Conservation (phyloP, 148 eudicot genomes). For the Silene latifolia region DNA sequence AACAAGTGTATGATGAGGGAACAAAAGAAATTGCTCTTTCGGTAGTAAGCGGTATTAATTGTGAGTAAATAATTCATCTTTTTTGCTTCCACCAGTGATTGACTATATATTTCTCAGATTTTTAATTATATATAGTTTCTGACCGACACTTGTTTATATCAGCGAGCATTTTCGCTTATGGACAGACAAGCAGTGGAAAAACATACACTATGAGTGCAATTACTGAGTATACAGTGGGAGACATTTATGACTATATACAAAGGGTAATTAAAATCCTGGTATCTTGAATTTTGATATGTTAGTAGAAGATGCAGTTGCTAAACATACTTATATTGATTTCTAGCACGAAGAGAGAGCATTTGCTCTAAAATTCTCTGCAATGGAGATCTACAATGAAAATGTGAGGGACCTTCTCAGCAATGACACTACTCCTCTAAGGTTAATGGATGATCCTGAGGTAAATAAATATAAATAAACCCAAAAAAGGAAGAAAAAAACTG, state of each 20-base stretch:
- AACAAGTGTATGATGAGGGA: constrained; percentile 79
- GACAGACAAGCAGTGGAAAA: constrained; percentile 97
- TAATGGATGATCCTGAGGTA: constrained; percentile 91
- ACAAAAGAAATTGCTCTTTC: constrained; percentile 86
- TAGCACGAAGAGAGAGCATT: constrained; percentile 92
- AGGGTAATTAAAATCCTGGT: constrained; percentile 40
- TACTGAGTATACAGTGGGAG: constrained; percentile 82
- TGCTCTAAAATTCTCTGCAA: constrained; percentile 87
- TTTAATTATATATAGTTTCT: background rate
- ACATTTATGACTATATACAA: constrained; percentile 79
- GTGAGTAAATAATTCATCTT: constrained; percentile 40
- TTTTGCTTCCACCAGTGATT: background rate
- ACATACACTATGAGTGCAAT: constrained; percentile 91
- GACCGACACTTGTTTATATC: constrained; percentile 11
- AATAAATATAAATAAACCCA: constrained; percentile 9
- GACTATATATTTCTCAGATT: background rate
- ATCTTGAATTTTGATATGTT: constrained; percentile 8
- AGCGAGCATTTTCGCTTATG: constrained; percentile 97
- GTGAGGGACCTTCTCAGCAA: constrained; percentile 84
- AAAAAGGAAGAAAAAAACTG: background rate
- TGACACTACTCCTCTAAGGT: constrained; percentile 65
- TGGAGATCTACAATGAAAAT: constrained; percentile 92
- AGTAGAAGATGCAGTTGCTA: constrained; percentile 11
- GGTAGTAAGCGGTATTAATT: constrained; percentile 88
- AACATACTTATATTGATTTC: constrained; percentile 13